Evolutionary conservation across 2,329 filamentous ascomycete species (phyloP), one percentile per base, ranked within the genome.

Genomic region (Cyanodermella asteris): DNA sequence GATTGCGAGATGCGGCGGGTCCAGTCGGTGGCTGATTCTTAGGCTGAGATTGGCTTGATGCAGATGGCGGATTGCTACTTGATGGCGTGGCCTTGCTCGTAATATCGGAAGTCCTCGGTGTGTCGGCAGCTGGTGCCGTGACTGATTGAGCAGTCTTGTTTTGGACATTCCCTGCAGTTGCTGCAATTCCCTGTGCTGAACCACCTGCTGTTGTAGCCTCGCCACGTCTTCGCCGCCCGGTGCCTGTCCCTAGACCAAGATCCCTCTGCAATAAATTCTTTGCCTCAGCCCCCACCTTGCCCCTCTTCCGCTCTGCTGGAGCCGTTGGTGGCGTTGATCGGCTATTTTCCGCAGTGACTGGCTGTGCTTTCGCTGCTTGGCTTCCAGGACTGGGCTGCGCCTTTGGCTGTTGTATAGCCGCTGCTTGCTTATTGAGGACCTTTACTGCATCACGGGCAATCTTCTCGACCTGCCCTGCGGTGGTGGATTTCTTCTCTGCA

Each of bases 261-360:
- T 72, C 66, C 28, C 65, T 60, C 35, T 69, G 64, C 3, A 71
- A 48, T 40, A 72, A n/a, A n/a, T n/a, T 69, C 24, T 61, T 60
- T 21, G 60, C 58, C 4, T 59, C 61, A 16, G 53, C 54, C 37
- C 52, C 53, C 16, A 52, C 50, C 34, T 52, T 63, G 14, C 57
- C 60, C 26, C 64, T 51, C 32, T 62, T 58, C 22, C 54, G 55
- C 37, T 59, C 64, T 34, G 28, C 29, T 16, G 34, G 21, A 11
- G 30, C 25, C 9, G 25, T 25, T 20, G 34, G 29, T 13, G 28
- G 22, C 14, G 26, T 27, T 16, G 22, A 20, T 13, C 34, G 25
- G 13, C 35, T 31, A 10, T 41, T 35, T 15, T 39, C 25, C 12
- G 23, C 30, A 17, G 36, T 24, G 10, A 33, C 30, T 13, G 34